Evolutionary conservation across 2,329 filamentous ascomycete genomes (phyloP), one percentile per base, ranked within the genome.

Genomic region (Monosporascus sp.): DNA sequence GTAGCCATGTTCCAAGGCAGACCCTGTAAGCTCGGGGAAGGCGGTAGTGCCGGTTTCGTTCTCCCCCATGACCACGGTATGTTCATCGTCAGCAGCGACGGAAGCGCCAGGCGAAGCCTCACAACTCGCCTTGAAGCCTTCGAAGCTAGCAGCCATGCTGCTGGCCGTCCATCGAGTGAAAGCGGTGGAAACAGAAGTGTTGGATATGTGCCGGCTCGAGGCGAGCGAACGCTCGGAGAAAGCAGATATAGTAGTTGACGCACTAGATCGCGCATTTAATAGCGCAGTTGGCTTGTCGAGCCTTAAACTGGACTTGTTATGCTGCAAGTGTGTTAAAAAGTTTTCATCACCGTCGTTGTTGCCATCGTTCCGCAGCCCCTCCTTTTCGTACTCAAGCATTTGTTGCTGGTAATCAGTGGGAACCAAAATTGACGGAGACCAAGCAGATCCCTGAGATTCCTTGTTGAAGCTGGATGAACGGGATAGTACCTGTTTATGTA

Each of bases 351-450:
- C 65, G 16, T 69, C 64, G 47, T 70, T 68, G 26, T 71, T 67
- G 22, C 65, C 62, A 14, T 66, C 61, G 20, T 71, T 67, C 48
- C 60, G 57, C n/a, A 63, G 56, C 31, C 67, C 62, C 11, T 61
- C 60, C 49, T 58, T 54, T 51, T 76, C 74, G 40, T 71, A 69
- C 14, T 69, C 63, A 41, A 78, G 65, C 73, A 84, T 79, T 59
- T 83, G 76, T 56, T 79, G 74, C 50, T 80, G 76, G 59, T 79
- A 84, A 50, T 87, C 83, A 47, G 73, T 69, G 14, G 84, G 83
- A 51, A 86, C 83, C 49, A 86, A 73, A n/a, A 86, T 72, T 3
- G 81, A 81, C 0, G 84, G 83, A 7, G 83, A 86, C 36, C 86
- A 67, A 43, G 73, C 76, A 62, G 85, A 84, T 16, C 79, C 80